These are phyloP conservation scores for Akanthomyces dipterigenus DNA, from an alignment of 2,329 filamentous ascomycete genomes.

Conservation along the genomic window DNA sequence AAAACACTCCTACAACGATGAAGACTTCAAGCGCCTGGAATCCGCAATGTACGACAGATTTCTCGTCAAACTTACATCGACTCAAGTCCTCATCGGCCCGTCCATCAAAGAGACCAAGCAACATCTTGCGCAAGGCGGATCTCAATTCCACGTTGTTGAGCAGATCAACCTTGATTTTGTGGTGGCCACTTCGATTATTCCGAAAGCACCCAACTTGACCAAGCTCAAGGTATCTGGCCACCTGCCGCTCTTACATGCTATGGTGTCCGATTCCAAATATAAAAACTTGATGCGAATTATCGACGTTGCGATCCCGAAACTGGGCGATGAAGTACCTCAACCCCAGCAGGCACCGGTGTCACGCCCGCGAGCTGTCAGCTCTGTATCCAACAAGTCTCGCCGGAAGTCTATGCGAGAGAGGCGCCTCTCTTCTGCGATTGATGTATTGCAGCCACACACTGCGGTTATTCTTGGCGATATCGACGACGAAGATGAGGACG, in stretches of 20 bases:
- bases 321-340: conserved; percentile 40
- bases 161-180: conserved; percentile 96
- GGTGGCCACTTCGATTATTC: conserved; percentile 94
- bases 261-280: conserved; percentile 91
- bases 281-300: conserved; percentile 95
- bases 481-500: conserved; percentile 58
- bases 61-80: conserved; percentile 84
- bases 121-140: conserved; percentile 64
- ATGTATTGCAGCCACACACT: conserved; percentile 63
- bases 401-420: conserved; percentile 41
- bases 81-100: conserved; percentile 89
- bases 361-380: conserved; percentile 41
- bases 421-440: conserved; percentile 64
- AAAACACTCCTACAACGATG: conserved; percentile 75
- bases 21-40: conserved; percentile 82
- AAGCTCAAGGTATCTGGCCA: conserved; percentile 88
- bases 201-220: conserved; percentile 87
- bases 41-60: conserved; percentile 98
- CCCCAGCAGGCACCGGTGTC: conserved; percentile 21
- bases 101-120: conserved; percentile 85
- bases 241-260: conserved; percentile 84
- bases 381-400: conserved; percentile 37
- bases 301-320: conserved; percentile 86
- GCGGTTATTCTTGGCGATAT: conserved; percentile 77
- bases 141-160: conserved; percentile 84